These are phyloP conservation scores for Isatis tinctoria DNA, from an alignment of 345 rosid species.

Conservation along the genomic window DNA sequence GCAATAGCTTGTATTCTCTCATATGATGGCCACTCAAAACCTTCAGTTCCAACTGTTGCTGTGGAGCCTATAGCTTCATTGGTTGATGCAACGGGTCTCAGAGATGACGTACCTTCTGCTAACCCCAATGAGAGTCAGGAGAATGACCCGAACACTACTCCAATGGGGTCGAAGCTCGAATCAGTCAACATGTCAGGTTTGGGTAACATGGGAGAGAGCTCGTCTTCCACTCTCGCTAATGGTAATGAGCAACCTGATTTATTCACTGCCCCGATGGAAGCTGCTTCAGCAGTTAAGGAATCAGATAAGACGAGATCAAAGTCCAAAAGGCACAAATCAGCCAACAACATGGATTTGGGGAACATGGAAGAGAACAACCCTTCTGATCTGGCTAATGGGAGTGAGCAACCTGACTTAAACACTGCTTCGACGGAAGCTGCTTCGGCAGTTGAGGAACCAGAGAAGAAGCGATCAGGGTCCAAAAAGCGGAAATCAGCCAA, in stretches of 20 bases:
- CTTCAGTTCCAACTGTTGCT: conserved; percentile 16
- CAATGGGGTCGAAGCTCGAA: neutral
- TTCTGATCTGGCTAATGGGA: no score
- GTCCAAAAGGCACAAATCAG: neutral
- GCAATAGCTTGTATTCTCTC: conserved; percentile 62
- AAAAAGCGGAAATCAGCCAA: neutral
- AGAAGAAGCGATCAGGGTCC: conserved; percentile 8
- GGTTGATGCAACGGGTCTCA: conserved; percentile 9
- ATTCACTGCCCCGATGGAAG: conserved; percentile 3
- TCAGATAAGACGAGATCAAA: neutral
- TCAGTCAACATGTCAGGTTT: neutral
- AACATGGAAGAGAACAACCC: neutral
- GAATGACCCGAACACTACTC: conserved; percentile 1
- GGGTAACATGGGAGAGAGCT: conserved; percentile 15
- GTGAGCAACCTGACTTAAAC: neutral
- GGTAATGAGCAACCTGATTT: conserved; percentile 2
- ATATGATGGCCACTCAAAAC: conserved; percentile 50
- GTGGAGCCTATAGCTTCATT: conserved; percentile 11
- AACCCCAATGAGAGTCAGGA: no score
- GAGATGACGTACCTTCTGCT: neutral
- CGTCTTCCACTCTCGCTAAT: conserved; percentile 10
- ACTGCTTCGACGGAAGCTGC: conserved; percentile 1
- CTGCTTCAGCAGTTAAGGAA: neutral
- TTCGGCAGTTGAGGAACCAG: conserved; percentile 8
- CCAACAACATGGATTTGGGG: neutral